These are phyloP conservation scores for Syzygium aqueum DNA, from an alignment of 345 rosid species.

Conservation along the genomic window DNA sequence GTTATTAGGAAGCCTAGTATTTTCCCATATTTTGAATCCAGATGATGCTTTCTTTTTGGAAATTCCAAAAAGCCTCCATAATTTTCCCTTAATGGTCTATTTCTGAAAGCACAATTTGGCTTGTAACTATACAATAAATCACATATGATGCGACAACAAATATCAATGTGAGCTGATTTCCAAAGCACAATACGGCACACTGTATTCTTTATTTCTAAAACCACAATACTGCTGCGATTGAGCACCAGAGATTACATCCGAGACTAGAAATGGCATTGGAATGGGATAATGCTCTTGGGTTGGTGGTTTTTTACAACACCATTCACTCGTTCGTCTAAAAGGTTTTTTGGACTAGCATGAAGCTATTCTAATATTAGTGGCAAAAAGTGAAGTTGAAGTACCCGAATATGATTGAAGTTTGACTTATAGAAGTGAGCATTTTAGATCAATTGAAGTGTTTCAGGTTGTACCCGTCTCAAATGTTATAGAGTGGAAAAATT, in stretches of 20 bases:
- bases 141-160: not conserved
- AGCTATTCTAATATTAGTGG: not conserved
- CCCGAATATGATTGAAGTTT: not conserved
- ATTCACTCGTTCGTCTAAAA: not conserved
- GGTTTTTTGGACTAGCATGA: not conserved
- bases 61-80: too few species aligned
- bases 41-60: too few species aligned
- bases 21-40: too few species aligned
- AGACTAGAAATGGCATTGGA: not conserved
- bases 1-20: too few species aligned
- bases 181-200: not conserved
- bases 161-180: not conserved
- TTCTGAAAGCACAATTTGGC: not conserved
- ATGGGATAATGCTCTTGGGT: not conserved
- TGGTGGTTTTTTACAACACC: not conserved
- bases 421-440: not conserved
- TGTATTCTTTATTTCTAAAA: not conserved
- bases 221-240: not conserved
- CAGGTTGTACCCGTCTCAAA: not conserved
- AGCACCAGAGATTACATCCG: not conserved
- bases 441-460: not conserved
- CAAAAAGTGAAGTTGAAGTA: not conserved
- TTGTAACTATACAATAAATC: not conserved
- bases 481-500: not conserved
- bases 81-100: not conserved